Percentiles rank a stretch among this genome's conserved stretches.
Conservation (phyloP, 129 eudicot species). For the Gnaphalium uliginosum region DNA sequence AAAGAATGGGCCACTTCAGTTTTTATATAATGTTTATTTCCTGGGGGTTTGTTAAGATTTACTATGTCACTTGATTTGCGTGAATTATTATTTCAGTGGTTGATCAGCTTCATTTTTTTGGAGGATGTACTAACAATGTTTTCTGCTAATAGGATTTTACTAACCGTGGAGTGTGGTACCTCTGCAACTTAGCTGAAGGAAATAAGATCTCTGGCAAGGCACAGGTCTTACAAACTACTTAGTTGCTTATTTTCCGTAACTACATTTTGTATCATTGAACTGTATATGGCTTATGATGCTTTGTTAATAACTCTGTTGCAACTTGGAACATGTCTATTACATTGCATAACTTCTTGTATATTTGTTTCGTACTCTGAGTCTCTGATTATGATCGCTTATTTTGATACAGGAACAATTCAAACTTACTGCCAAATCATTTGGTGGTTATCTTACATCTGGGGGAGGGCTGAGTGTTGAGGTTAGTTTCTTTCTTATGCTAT, state of each 20-base stretch:
- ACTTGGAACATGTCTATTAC: not conserved
- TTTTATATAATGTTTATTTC: not conserved
- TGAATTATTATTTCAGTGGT: not conserved
- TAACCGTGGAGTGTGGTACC: constrained; percentile 57
- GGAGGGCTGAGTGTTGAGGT: constrained; percentile 35
- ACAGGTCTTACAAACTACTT: constrained; percentile 20
- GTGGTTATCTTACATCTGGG: constrained; percentile 34
- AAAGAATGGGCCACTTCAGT: not conserved
- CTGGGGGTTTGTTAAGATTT: constrained; percentile 13
- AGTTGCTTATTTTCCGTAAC: not conserved
- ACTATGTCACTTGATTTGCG: constrained; percentile 5
- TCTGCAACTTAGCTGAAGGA: constrained; percentile 56
- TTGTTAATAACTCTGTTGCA: not conserved
- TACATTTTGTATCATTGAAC: not conserved
- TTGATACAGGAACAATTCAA: constrained; percentile 37
- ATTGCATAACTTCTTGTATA: not conserved
- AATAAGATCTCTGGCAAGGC: constrained; percentile 35
- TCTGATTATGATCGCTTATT: constrained; percentile 14
- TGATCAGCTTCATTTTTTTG: not conserved
- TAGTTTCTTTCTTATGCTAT: constrained; percentile 1
- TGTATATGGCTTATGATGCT: not conserved
- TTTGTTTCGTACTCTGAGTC: not conserved
- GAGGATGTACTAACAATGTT: constrained; percentile 24
- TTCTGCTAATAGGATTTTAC: constrained; percentile 46
- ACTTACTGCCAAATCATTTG: constrained; percentile 43